Conservation (phyloP, 164 flowering plant species). For the Malania oleifera region DNA sequence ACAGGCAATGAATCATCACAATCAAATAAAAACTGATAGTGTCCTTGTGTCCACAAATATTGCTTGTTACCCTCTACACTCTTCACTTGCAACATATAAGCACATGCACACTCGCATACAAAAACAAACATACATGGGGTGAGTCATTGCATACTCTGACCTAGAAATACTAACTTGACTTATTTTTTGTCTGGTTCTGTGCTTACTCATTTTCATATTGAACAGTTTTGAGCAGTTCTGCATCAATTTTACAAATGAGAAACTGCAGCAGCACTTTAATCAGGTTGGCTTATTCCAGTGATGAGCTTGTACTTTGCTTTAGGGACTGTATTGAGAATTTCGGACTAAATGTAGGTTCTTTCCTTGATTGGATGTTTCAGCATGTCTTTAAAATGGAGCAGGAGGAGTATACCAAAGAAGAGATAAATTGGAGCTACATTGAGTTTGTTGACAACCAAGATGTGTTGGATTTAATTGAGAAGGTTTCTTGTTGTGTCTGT, state of each 20-base stretch:
- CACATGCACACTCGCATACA: not conserved
- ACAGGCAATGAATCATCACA: too few species aligned
- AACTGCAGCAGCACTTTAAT: conserved; percentile 95
- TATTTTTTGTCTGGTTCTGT: not conserved
- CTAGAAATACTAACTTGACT: too few species aligned
- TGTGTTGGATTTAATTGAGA: conserved; percentile 91
- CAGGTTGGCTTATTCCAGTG: conserved; percentile 49
- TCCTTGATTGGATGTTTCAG: conserved; percentile 33
- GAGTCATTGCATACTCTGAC: too few species aligned
- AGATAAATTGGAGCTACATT: conserved; percentile 95
- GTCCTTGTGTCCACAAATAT: too few species aligned
- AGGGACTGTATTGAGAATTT: too few species aligned
- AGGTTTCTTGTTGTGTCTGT: conserved; percentile 35
- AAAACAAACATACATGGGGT: not conserved
- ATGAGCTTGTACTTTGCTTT: conserved; percentile 1
- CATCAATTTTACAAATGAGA: conserved; percentile 95
- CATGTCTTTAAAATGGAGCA: conserved; percentile 99
- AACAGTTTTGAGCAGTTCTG: conserved; percentile 98
- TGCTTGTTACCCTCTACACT: not conserved
- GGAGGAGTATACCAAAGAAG: conserved; percentile 93
- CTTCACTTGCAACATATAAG: not conserved
- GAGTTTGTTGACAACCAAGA: conserved; percentile 98
- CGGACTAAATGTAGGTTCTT: not conserved
- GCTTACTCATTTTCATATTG: conserved; percentile 9
- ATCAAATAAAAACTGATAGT: too few species aligned